A percentile compares a stretch with the other conserved stretches of the same genome.
Conservation (phyloP, 441 rosid genomes). For the Syzygium syzygioides region DNA sequence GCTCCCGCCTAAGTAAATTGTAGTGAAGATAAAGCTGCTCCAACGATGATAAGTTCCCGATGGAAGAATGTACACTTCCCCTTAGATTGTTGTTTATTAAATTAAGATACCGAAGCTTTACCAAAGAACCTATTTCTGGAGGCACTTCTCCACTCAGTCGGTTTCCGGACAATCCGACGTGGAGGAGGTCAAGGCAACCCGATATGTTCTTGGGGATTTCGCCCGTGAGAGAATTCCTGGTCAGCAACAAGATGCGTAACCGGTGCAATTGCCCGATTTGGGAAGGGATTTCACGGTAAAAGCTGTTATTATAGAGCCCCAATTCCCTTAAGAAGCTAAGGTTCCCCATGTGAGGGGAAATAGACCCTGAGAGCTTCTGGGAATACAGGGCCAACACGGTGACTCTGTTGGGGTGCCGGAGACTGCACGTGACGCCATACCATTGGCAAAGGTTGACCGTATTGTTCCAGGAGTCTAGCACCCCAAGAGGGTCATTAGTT, state of each 20-base stretch:
- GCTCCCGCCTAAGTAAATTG: background rate
- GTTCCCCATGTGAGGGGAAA: background rate
- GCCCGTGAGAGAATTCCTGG: rapidly evolving
- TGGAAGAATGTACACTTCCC: background rate
- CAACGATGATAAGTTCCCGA: background rate
- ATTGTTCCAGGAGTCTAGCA: background rate
- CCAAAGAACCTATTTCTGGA: background rate
- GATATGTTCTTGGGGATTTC: background rate
- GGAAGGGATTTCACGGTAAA: background rate
- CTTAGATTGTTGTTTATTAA: background rate
- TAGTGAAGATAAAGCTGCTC: rapidly evolving
- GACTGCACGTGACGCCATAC: rapidly evolving
- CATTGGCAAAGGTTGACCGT: background rate
- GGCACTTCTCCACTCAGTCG: too few species aligned
- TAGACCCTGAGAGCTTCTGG: background rate
- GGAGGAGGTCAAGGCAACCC: background rate
- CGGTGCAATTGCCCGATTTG: rapidly evolving
- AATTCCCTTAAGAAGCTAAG: background rate
- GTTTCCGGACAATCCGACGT: too few species aligned
- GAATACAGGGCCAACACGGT: rapidly evolving
- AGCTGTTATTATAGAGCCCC: rapidly evolving
- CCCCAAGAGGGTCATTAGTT: background rate
- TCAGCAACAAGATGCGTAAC: rapidly evolving
- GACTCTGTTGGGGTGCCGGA: background rate
- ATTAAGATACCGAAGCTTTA: rapidly evolving